Evolutionary conservation across 2,329 filamentous ascomycete species (phyloP).

Genomic region (Coleophoma cylindrospora): DNA sequence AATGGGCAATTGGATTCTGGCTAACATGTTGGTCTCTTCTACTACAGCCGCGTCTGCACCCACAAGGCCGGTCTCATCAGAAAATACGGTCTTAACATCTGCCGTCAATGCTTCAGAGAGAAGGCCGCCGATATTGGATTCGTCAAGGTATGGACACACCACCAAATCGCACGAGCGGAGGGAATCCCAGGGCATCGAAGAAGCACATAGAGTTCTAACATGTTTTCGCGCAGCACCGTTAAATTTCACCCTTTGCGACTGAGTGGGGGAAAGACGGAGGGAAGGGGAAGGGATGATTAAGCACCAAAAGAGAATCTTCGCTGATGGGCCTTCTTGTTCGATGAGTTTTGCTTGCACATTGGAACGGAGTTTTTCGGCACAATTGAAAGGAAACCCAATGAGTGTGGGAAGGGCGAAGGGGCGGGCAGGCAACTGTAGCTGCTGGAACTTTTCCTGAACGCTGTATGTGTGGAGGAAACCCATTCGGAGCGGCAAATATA

Average conservation of each 20-base stretch:
- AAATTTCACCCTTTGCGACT: not conserved
- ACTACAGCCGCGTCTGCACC: conserved; percentile 72
- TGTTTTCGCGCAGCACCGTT: not conserved
- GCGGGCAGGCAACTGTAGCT: no score
- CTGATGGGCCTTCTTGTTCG: not conserved
- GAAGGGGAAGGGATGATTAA: not conserved
- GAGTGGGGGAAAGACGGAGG: not conserved
- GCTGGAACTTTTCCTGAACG: not conserved
- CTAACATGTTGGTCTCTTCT: conserved; percentile 10
- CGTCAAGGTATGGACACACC: conserved; percentile 51
- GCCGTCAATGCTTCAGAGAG: conserved; percentile 76
- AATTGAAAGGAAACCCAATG: not conserved
- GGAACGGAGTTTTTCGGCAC: not conserved
- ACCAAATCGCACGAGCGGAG: not conserved
- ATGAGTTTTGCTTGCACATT: not conserved
- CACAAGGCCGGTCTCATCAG: conserved; percentile 99
- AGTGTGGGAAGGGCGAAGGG: not conserved
- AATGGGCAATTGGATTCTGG: not conserved
- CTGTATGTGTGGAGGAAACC: not conserved
- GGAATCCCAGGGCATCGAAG: not conserved
- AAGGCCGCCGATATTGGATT: conserved; percentile 70
- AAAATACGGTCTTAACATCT: conserved; percentile 96
- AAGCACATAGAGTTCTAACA: not conserved
- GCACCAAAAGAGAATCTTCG: not conserved
- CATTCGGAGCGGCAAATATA: not conserved